Percentiles rank a stretch among this genome's conserved stretches.
phyloP scores from a whole-genome alignment of 306 rosid genomes.

The Amphicarpaea edgeworthii region DNA sequence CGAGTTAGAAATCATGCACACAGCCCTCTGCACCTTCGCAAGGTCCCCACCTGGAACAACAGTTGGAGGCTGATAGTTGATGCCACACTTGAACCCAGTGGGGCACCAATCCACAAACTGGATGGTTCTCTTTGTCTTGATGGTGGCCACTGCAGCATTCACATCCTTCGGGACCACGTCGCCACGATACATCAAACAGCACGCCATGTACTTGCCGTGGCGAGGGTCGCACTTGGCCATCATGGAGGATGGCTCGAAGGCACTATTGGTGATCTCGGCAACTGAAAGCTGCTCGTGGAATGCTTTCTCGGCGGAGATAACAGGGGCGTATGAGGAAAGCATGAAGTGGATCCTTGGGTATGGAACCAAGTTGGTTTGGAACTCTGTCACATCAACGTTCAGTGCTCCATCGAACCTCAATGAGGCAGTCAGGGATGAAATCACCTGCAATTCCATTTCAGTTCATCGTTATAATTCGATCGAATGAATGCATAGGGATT shows the following conservation, averaged over 20 bases:
- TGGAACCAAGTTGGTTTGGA: slow-evolving; percentile 90
- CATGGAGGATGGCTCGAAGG: slow-evolving; percentile 87
- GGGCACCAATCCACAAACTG: slow-evolving; percentile 97
- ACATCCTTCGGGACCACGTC: slow-evolving; percentile 94
- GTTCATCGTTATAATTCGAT: too few relatives aligned
- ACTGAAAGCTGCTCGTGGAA: slow-evolving; percentile 89
- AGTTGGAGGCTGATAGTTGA: slow-evolving; percentile 88
- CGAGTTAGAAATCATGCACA: slow-evolving; percentile 92
- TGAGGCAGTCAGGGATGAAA: slow-evolving; percentile 90
- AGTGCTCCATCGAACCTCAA: slow-evolving; percentile 88
- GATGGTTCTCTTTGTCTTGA: slow-evolving; percentile 86
- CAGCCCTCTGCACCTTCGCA: slow-evolving; percentile 93
- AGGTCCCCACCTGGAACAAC: slow-evolving; percentile 92
- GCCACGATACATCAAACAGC: slow-evolving; percentile 91
- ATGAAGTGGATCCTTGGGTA: slow-evolving; percentile 92
- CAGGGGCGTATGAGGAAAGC: slow-evolving; percentile 93
- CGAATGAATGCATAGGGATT: too few relatives aligned
- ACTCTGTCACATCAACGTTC: slow-evolving; percentile 86
- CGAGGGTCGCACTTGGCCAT: slow-evolving; percentile 95
- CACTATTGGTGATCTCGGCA: slow-evolving; percentile 88
- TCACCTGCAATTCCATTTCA: slow-evolving; percentile 54
- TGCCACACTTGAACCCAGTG: slow-evolving; percentile 90
- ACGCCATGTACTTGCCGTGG: slow-evolving; percentile 91
- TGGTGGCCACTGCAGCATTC: slow-evolving; percentile 86
- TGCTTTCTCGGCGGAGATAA: slow-evolving; percentile 87